These are phyloP conservation scores for Turritis glabra DNA, from an alignment of 345 rosid genomes.

Conservation along the genomic window DNA sequence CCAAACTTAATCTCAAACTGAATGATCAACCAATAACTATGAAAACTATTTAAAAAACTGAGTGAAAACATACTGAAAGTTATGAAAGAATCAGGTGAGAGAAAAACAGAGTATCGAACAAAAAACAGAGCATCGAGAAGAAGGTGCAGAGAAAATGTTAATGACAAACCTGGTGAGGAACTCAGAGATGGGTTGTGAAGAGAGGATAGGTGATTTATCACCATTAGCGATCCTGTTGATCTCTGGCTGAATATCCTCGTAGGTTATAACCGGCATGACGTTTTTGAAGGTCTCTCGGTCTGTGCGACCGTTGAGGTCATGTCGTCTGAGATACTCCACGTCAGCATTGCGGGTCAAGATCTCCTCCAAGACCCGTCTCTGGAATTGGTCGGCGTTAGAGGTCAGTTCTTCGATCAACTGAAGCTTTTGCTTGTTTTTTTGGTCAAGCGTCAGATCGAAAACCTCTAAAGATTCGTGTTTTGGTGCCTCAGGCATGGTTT, in stretches of 20 bases:
- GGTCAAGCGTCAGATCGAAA: slow-evolving; percentile 40
- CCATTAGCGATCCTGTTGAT: slow-evolving; percentile 93
- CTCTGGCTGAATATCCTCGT: slow-evolving; percentile 79
- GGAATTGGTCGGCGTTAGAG: slow-evolving; percentile 68
- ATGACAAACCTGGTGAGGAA: slow-evolving; percentile 79
- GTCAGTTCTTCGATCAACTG: slow-evolving; percentile 86
- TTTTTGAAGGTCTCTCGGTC: slow-evolving; percentile 79
- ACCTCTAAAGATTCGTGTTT: slow-evolving; percentile 36
- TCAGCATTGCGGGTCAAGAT: slow-evolving; percentile 81
- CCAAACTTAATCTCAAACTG: not conserved
- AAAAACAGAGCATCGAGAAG: slow-evolving; percentile 11
- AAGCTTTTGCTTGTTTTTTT: slow-evolving; percentile 61
- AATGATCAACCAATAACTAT: not conserved
- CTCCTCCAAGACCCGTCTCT: slow-evolving; percentile 68
- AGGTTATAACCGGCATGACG: slow-evolving; percentile 70
- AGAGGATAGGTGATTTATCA: slow-evolving; percentile 80
- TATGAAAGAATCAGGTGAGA: too few species aligned
- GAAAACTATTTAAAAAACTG: not conserved
- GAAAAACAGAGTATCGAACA: slow-evolving; percentile 10
- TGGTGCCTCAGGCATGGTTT: slow-evolving; percentile 91
- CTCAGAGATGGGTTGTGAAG: slow-evolving; percentile 89
- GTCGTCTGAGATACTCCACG: slow-evolving; percentile 80
- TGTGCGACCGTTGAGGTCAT: slow-evolving; percentile 62
- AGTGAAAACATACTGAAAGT: not conserved
- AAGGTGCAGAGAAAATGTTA: not conserved